Base-by-base conservation (phyloP, 352 stramenopile genomes). In the Phytophthora quininea region DNA sequence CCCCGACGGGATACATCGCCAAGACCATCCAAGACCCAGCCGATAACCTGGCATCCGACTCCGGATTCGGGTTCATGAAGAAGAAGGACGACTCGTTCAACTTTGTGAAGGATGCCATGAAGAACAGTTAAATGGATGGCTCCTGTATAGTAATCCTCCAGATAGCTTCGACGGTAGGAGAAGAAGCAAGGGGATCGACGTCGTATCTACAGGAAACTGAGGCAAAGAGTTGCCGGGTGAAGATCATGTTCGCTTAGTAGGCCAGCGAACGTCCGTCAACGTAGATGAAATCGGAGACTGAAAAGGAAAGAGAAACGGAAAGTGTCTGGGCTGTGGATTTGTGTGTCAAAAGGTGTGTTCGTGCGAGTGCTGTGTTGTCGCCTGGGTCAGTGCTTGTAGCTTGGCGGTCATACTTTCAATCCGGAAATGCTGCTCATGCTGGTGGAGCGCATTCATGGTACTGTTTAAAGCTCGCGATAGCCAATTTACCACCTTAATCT, bases 41-140 rank as follows among this genome's bases (percentile, higher is more conserved):
- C 12, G 85, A 93, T n/a, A 80, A 89, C 59, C 69, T 84, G 40
- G 67, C 79, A 31, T 87, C 78, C 38, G 78, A 91, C 42, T 88
- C 85, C 37, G 79, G 86, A 49, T 93, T 95, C 56, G 82, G 84
- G 52, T 95, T 93, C 61, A 93, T 95, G 80, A 93, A 93, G 80
- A 90, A 90, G 71, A 86, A 89, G 54, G 85, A 95, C 51, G 87
- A 95, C 75, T 95, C 87, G 64, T 95, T 95, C 71, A 95, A 93
- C 80, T 95, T 95, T 64, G 79, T 95, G 54, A 88, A 91, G 79
- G 87, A 95, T 59, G 85, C 86, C 38, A 95, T 95, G 87, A 95
- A 95, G 81, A 93, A 93, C 80, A 83, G 82, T 70, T 93, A 73
- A 75, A 67, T 53, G 56, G 56, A 40, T 56, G 60, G 56, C 57